Evolutionary conservation across 768 basidiomycete genomes (phyloP), one percentile per base, ranked within the genome.

Genomic region (Lactarius tabidus): DNA sequence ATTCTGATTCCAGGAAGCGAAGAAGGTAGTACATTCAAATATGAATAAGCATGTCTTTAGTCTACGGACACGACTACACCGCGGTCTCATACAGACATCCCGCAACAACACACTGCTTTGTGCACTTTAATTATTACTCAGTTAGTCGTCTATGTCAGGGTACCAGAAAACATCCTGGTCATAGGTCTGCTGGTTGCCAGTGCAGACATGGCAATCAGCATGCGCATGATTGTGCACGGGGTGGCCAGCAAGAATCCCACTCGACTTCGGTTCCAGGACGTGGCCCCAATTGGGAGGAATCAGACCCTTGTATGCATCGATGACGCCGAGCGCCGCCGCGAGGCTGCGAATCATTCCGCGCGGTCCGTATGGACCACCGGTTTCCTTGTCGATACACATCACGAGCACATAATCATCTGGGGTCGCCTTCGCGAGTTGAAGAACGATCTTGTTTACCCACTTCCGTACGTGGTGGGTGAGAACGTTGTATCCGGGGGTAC

Each of bases 291-390:
- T 65, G 6, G 67, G 64, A 29, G 67, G 67, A 10, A 29, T 29
- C 43, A 67, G 0, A 6, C 67, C 64, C 1, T 38, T 61, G 55
- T 51, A 26, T 10, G 64, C 55, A 39, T 65, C 55, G 0, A 60
- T 57, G 36, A 60, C 51, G 3, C 45, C 53, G 3, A 67, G 58
- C 23, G 67, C 67, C 15, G 67, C 59, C 2, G 64, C 59, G 26
- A 67, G 67, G 38, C 59, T 58, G 52, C 63, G 64, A 39, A 65
- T 61, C 67, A 65, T 65, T 9, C 67, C 67, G 15, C 67, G 63
- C 10, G 67, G 67, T 17, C 67, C 67, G 39, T 60, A 60, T 17
- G 67, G 67, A 17, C 3, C 33, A 10, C 64, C 66, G 0, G 23
- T 60, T 10, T 20, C 54, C 28, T 65, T 67, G 8, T 67, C 3